A percentile compares a stretch with the other conserved stretches of the same genome.
Evolutionary conservation across 441 rosid genomes (phyloP).

Genomic region (Capsella rubella): DNA sequence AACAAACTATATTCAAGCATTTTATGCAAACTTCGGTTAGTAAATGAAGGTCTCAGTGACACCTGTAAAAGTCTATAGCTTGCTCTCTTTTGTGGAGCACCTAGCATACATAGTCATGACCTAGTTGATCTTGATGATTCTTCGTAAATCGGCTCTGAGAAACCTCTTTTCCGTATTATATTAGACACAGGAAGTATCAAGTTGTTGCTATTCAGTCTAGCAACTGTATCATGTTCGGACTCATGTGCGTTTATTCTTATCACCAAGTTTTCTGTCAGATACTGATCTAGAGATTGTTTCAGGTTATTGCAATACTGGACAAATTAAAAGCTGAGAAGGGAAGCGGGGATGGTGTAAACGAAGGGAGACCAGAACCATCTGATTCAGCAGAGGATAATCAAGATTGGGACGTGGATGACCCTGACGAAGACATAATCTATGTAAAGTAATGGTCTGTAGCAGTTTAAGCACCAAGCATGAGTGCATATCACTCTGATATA

Average conservation of each 20-base stretch:
- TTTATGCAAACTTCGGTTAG: neutral
- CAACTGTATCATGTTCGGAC: neutral
- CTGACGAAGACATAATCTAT: constrained; percentile 78
- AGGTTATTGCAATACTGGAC: constrained; percentile 90
- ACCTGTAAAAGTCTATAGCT: neutral
- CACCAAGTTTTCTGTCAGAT: neutral
- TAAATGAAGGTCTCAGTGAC: neutral
- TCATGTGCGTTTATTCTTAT: neutral
- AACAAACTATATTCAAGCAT: neutral
- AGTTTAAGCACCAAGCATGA: constrained; percentile 11
- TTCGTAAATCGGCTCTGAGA: neutral
- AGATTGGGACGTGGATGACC: constrained; percentile 74
- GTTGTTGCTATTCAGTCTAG: neutral
- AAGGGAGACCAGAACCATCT: constrained; percentile 44
- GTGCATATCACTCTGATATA: neutral
- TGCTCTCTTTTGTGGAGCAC: neutral
- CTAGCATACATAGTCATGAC: neutral
- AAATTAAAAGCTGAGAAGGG: constrained; percentile 73
- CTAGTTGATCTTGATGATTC: constrained; percentile 6
- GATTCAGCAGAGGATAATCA: constrained; percentile 54
- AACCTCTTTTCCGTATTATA: neutral
- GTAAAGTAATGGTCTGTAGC: constrained; percentile 54
- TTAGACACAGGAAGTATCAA: neutral
- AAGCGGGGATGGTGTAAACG: constrained; percentile 39
- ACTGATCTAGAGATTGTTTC: constrained; percentile 40